Base-by-base conservation (phyloP, 768 basidiomycete genomes). In the Fistulinella prunicolor region DNA sequence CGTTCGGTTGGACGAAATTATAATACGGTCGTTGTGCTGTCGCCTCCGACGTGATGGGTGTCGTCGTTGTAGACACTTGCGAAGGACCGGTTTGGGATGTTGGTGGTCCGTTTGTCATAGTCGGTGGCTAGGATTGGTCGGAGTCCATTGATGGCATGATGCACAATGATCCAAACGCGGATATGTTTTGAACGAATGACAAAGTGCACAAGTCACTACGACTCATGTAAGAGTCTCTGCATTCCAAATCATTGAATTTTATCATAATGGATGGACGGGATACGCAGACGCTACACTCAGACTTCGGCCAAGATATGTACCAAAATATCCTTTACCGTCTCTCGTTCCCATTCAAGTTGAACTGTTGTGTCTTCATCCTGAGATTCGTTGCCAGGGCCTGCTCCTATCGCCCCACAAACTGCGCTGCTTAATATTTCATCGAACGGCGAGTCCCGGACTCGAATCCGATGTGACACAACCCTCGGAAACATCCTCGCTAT, bases 401-500 rank as follows among this genome's bases (percentile, higher is more conserved):
- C 35, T 34, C 42, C 41, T 23, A 68, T 69, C 13, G 84, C 85
- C 23, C 82, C 80, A 58, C 75, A 82, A 50, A 83, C 62, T 3
- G 79, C 74, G 50, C 86, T 80, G 8, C 79, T 79, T 47, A 90
- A 63, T 3, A 88, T 66, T 61, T 90, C 85, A 49, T 88, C 85
- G 49, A 80, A 72, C 2, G 85, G 85, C 1, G 85, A 80, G 60
- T 82, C 77, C 30, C 87, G 74, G 46, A 88, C 77, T 42, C 84
- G 73, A 50, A 92, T 60, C 10, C 89, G 83, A 67, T 92, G 89
- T 7, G 85, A 83, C 24, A 91, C 75, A 0, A 84, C 80, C 19
- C 86, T 70, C 29, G 86, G 86, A 53, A 87, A 78, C 23, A 89
- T 81, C 49, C 85, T 76, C 47, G 85, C 85, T 53, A 88, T 74